Conservation (phyloP, 257 asterid genomes). For the Solanum appendiculatum region DNA sequence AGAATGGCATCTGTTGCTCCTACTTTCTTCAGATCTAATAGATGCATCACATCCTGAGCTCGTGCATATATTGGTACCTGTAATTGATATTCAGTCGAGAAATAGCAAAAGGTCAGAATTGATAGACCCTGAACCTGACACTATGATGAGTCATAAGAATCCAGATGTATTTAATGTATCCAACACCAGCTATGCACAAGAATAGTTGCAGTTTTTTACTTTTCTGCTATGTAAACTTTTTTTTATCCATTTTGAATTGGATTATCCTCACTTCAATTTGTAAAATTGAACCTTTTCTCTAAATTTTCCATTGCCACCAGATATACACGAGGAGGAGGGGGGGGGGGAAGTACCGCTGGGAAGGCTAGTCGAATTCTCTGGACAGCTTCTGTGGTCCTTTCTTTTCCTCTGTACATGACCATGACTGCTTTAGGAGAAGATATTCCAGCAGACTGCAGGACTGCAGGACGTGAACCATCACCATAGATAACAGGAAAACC, state of each 20-base stretch:
- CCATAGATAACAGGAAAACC: slow-evolving; percentile 93
- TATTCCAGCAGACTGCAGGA: slow-evolving; percentile 92
- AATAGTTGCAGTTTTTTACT: not conserved
- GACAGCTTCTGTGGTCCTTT: slow-evolving; percentile 70
- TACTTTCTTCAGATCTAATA: slow-evolving; percentile 78
- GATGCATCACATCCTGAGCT: slow-evolving; percentile 82
- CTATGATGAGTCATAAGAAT: not conserved
- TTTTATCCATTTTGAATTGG: not conserved
- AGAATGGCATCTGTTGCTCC: slow-evolving; percentile 97
- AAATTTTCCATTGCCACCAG: not conserved
- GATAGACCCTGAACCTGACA: not conserved
- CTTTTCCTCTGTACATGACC: slow-evolving; percentile 82
- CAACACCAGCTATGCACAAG: not conserved
- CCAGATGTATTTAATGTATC: not conserved
- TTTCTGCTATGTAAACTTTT: not conserved
- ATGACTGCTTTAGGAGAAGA: slow-evolving; percentile 86
- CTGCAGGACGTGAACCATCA: slow-evolving; percentile 97
- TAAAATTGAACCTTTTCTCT: not conserved
- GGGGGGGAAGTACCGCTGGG: slow-evolving; percentile 53
- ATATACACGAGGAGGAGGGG: not conserved
- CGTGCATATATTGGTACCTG: slow-evolving; percentile 91
- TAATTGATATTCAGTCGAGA: not conserved
- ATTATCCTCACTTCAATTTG: not conserved
- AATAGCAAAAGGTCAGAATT: not conserved
- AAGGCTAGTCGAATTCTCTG: slow-evolving; percentile 86